Evolutionary conservation across 768 basidiomycete genomes (phyloP).

Genomic region (Termitomyces sp.): DNA sequence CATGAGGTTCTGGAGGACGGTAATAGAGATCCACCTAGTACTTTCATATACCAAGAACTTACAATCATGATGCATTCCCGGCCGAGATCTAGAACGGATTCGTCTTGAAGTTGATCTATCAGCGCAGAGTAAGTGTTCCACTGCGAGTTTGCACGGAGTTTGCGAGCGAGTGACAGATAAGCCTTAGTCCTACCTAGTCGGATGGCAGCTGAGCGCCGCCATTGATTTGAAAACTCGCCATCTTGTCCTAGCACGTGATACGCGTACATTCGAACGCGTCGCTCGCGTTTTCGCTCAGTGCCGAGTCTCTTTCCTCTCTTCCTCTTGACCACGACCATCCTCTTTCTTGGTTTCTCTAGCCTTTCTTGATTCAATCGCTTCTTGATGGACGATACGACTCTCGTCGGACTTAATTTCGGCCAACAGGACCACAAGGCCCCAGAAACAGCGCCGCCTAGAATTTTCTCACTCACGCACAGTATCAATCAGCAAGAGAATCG

Average conservation of each 20-base stretch:
- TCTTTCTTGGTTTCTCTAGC: neutral
- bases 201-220: too few species aligned
- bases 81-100: too few species aligned
- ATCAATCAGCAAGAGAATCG: constrained; percentile 13
- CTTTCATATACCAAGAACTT: too few species aligned
- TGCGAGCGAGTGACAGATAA: neutral
- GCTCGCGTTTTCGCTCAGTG: neutral
- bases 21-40: too few species aligned
- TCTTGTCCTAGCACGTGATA: neutral
- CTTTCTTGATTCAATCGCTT: neutral
- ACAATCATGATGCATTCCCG: too few species aligned
- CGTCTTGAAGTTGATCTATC: too few species aligned
- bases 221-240: too few species aligned
- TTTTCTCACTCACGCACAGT: constrained; percentile 12
- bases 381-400: neutral
- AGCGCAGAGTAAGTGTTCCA: too few species aligned
- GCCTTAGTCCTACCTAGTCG: too few species aligned
- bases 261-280: neutral
- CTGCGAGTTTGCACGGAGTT: too few species aligned
- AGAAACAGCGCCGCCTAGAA: neutral
- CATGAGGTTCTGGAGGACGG: neutral
- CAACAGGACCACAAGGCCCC: neutral
- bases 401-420: neutral
- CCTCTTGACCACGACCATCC: neutral
- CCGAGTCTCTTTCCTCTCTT: neutral